phyloP scores from a whole-genome alignment of 768 basidiomycete species.

The Tulasnella calospora region DNA sequence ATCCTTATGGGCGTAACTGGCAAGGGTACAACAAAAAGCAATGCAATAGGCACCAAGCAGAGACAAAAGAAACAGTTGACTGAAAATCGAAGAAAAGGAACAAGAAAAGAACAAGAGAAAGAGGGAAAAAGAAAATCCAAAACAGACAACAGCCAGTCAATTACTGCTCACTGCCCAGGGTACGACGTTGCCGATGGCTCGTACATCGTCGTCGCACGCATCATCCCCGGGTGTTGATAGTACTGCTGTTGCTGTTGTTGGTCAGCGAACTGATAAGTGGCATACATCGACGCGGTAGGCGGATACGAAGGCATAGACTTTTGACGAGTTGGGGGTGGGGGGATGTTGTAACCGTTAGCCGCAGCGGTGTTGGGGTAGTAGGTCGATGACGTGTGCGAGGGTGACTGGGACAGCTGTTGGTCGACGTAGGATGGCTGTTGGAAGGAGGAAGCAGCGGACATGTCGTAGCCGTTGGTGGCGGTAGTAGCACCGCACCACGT shows the following conservation, averaged over 20 bases:
- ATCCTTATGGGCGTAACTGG: neutral
- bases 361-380: neutral
- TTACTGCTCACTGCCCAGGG: neutral
- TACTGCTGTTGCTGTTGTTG: conserved; percentile 24
- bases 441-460: neutral
- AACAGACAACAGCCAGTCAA: neutral
- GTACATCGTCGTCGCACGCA: neutral
- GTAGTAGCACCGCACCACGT: neutral
- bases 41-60: neutral
- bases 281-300: neutral
- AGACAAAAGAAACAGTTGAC: neutral
- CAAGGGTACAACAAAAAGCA: neutral
- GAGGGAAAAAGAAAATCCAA: neutral
- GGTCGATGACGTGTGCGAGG: neutral
- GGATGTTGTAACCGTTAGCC: conserved; percentile 14
- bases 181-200: neutral
- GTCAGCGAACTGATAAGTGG: conserved; percentile 7
- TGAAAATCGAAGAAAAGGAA: neutral
- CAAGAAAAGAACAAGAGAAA: neutral
- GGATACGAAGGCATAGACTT: conserved; percentile 5
- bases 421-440: neutral
- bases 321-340: conserved; percentile 18
- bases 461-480: neutral
- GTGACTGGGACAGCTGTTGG: conserved; percentile 6
- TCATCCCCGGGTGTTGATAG: neutral